phyloP scores from a whole-genome alignment of 305 asterid species.

The Plantago lanceolata region DNA sequence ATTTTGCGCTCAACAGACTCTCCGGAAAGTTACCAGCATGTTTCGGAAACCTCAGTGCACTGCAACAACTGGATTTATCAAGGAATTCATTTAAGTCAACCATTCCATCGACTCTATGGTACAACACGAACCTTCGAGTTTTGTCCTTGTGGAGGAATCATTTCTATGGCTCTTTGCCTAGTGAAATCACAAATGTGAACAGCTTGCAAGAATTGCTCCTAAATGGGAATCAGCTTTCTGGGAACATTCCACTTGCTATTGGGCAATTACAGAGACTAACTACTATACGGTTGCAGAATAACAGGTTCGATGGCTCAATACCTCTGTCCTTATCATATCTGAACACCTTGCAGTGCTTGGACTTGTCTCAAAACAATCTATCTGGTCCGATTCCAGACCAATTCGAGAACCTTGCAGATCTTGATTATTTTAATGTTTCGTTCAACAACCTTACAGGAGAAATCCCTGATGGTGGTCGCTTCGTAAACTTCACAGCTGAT shows the following conservation, averaged over 20 bases:
- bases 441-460: slow-evolving; percentile 22
- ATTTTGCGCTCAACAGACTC: background rate
- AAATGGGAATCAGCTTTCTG: slow-evolving; percentile 21
- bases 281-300: slow-evolving; percentile 2
- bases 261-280: slow-evolving; percentile 11
- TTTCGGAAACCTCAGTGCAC: slow-evolving; percentile 17
- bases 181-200: slow-evolving; percentile 8
- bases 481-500: slow-evolving; percentile 12
- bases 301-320: slow-evolving; percentile 11
- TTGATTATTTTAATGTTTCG: slow-evolving; percentile 21
- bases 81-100: slow-evolving; percentile 15
- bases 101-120: slow-evolving; percentile 23
- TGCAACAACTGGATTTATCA: slow-evolving; percentile 1
- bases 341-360: slow-evolving; percentile 11
- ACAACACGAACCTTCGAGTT: background rate
- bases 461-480: slow-evolving; percentile 22
- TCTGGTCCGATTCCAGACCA: slow-evolving; percentile 17
- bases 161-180: slow-evolving; percentile 19
- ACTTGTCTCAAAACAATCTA: slow-evolving; percentile 21
- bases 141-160: slow-evolving; percentile 1
- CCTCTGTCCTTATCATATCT: slow-evolving; percentile 12
- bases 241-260: slow-evolving; percentile 18
- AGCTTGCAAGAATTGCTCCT: background rate
- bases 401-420: slow-evolving; percentile 1
- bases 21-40: slow-evolving; percentile 20